phyloP scores from a whole-genome alignment of 495 filamentous ascomycete genomes.

The Platismatia glauca region DNA sequence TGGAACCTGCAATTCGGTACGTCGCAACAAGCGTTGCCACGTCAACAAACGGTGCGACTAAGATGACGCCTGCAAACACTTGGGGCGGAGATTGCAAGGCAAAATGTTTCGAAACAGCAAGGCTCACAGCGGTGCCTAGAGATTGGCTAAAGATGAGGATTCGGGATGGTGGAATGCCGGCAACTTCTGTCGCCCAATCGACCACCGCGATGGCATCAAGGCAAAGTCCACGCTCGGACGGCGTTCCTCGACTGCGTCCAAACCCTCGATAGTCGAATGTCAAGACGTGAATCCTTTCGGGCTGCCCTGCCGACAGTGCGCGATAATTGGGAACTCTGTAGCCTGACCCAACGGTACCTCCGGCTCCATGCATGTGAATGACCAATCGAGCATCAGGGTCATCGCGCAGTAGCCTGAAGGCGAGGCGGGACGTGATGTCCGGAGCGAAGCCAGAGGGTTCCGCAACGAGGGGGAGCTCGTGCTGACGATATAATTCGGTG shows the following conservation, averaged over 20 bases:
- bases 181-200: constrained; percentile 56
- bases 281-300: constrained; percentile 50
- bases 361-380: constrained; percentile 48
- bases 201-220: constrained; percentile 56
- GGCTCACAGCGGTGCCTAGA: constrained; percentile 65
- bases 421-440: constrained; percentile 45
- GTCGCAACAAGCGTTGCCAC: constrained; percentile 37
- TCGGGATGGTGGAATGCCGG: constrained; percentile 51
- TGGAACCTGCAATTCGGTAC: constrained; percentile 36
- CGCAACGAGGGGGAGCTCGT: constrained; percentile 43
- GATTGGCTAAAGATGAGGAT: constrained; percentile 70
- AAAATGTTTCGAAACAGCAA: constrained; percentile 55
- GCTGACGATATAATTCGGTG: constrained; percentile 49
- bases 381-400: constrained; percentile 54
- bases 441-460: constrained; percentile 42
- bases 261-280: constrained; percentile 76
- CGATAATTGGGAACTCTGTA: constrained; percentile 55
- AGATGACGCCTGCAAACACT: constrained; percentile 30
- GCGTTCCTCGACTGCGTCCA: constrained; percentile 58
- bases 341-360: constrained; percentile 56
- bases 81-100: constrained; percentile 30
- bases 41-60: constrained; percentile 39
- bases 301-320: constrained; percentile 47
- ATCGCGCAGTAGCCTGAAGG: constrained; percentile 52
- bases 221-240: constrained; percentile 63